Evolutionary conservation across 169 alveolate genomes (phyloP).

Genomic region (Hepatocystis sp.): DNA sequence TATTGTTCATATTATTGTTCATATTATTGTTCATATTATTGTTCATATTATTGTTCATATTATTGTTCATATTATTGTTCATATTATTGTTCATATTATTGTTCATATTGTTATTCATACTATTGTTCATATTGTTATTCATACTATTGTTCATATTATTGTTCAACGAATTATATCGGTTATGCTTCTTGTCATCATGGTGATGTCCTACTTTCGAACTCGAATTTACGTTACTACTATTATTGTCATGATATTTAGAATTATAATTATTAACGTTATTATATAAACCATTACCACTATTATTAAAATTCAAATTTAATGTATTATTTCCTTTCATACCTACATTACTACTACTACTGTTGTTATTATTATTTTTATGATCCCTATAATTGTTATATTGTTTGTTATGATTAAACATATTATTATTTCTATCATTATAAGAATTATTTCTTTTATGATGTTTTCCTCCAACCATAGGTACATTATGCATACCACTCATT

Average conservation of each 20-base stretch:
- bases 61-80: background rate
- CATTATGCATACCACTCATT: background rate
- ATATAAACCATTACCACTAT: background rate
- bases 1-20: conserved; percentile 5
- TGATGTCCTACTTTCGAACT: background rate
- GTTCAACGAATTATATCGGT: background rate
- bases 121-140: background rate
- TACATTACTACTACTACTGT: background rate
- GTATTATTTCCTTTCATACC: background rate
- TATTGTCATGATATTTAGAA: background rate
- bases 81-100: background rate
- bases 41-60: conserved; percentile 9
- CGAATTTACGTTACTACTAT: background rate
- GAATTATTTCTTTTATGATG: conserved; percentile 41
- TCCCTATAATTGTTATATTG: conserved; percentile 19
- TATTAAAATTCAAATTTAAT: background rate
- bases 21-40: background rate
- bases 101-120: conserved; percentile 12
- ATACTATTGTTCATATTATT: background rate
- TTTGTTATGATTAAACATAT: background rate
- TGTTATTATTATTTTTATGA: conserved; percentile 9
- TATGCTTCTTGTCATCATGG: background rate
- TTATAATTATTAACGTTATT: background rate
- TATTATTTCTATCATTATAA: conserved; percentile 8
- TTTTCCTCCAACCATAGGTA: background rate